Evolutionary conservation across 768 basidiomycete species (phyloP).

Genomic region (Xanthoconium purpureum): DNA sequence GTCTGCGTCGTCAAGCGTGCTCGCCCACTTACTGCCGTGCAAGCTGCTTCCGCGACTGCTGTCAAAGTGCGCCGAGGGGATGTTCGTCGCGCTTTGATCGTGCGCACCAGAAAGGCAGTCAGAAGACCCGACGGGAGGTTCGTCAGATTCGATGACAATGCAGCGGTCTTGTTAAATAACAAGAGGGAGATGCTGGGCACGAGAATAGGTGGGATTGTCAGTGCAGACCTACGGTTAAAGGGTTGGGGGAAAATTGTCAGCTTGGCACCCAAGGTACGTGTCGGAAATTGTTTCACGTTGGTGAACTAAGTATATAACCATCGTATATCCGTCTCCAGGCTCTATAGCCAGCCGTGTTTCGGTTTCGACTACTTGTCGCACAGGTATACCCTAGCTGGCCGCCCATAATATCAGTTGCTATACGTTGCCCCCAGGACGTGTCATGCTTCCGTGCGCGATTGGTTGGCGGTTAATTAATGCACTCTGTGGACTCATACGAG

Average conservation of each 20-base stretch:
- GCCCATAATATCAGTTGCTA: not conserved
- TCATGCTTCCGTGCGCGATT: not conserved
- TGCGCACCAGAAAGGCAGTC: slow-evolving; percentile 85
- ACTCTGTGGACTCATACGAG: too few relatives aligned
- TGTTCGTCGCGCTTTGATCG: slow-evolving; percentile 93
- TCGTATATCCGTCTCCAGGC: slow-evolving; percentile 5
- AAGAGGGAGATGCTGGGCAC: slow-evolving; percentile 96
- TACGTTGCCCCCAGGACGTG: not conserved
- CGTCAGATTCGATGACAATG: slow-evolving; percentile 95
- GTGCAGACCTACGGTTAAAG: slow-evolving; percentile 83
- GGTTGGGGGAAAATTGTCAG: slow-evolving; percentile 95
- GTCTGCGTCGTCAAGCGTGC: slow-evolving; percentile 94
- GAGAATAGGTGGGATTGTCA: slow-evolving; percentile 90
- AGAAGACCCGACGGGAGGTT: slow-evolving; percentile 84
- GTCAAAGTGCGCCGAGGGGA: slow-evolving; percentile 92
- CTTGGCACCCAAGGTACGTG: slow-evolving; percentile 79
- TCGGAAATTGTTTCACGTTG: not conserved
- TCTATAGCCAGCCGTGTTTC: slow-evolving; percentile 5
- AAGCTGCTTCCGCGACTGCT: slow-evolving; percentile 67
- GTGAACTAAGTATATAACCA: not conserved
- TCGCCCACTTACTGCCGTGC: slow-evolving; percentile 69
- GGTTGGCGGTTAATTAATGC: too few relatives aligned
- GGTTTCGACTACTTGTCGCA: not conserved
- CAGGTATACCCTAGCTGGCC: slow-evolving; percentile 12
- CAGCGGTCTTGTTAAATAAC: slow-evolving; percentile 89